Evolutionary conservation across 257 asterid species (phyloP).

Genomic region (Solanum arcanum): DNA sequence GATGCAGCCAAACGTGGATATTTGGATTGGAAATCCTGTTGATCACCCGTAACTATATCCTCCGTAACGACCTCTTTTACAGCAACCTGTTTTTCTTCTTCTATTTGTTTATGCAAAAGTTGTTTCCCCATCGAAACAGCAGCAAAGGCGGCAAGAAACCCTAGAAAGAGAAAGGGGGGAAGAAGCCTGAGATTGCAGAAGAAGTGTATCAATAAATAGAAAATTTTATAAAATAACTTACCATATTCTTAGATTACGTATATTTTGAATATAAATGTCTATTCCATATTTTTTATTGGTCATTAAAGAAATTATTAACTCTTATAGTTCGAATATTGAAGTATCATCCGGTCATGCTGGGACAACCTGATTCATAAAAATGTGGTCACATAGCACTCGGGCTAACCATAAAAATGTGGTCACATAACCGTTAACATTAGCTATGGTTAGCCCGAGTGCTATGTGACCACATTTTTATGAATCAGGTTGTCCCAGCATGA

Average conservation of each 20-base stretch:
- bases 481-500: background rate
- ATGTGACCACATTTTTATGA: background rate
- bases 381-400: background rate
- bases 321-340: background rate
- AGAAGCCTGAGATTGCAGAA: background rate
- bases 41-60: background rate
- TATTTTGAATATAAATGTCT: background rate
- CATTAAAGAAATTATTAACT: background rate
- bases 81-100: background rate
- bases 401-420: background rate
- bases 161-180: background rate
- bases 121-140: background rate
- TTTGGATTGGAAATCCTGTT: constrained; percentile 11
- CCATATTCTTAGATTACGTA: background rate
- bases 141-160: background rate
- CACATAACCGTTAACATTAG: background rate
- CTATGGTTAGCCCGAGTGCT: background rate
- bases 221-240: background rate
- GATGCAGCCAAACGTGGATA: constrained; percentile 30
- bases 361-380: background rate
- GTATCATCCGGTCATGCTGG: background rate
- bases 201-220: background rate
- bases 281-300: background rate
- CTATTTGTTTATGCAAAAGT: background rate
- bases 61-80: background rate